phyloP scores from a whole-genome alignment of 2,329 filamentous ascomycete species.

The Thielaviopsis punctulata region DNA sequence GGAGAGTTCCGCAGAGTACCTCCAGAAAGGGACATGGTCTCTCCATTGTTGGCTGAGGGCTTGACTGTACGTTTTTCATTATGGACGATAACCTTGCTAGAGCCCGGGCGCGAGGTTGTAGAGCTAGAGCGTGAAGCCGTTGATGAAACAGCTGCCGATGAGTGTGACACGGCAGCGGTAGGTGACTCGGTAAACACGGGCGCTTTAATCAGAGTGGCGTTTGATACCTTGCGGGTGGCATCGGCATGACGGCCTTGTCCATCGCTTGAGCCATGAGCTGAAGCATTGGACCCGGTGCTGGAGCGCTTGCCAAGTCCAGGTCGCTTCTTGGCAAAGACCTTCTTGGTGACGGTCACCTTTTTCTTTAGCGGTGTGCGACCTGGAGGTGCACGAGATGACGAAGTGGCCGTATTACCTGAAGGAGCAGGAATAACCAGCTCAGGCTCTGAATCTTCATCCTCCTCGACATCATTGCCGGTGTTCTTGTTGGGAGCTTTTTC shows the following conservation, averaged over 20 bases:
- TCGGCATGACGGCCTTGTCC: background rate
- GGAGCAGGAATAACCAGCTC: background rate
- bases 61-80: background rate
- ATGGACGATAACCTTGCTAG: conserved; percentile 5
- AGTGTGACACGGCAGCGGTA: background rate
- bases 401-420: background rate
- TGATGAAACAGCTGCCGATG: background rate
- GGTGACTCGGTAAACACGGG: background rate
- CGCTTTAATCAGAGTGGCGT: background rate
- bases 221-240: background rate
- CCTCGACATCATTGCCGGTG: background rate
- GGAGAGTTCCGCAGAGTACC: background rate
- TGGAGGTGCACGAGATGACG: background rate
- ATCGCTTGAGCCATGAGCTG: conserved; percentile 18
- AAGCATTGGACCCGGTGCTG: conserved; percentile 17
- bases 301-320: conserved; percentile 3
- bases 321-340: conserved; percentile 16
- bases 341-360: conserved; percentile 22
- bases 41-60: background rate
- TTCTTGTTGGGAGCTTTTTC: background rate
- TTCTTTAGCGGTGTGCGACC: conserved; percentile 20
- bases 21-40: background rate
- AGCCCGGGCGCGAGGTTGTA: background rate
- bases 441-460: background rate
- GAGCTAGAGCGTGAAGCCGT: background rate